These are phyloP conservation scores for Leonotis leonurus DNA, from an alignment of 257 asterid species.

Conservation along the genomic window DNA sequence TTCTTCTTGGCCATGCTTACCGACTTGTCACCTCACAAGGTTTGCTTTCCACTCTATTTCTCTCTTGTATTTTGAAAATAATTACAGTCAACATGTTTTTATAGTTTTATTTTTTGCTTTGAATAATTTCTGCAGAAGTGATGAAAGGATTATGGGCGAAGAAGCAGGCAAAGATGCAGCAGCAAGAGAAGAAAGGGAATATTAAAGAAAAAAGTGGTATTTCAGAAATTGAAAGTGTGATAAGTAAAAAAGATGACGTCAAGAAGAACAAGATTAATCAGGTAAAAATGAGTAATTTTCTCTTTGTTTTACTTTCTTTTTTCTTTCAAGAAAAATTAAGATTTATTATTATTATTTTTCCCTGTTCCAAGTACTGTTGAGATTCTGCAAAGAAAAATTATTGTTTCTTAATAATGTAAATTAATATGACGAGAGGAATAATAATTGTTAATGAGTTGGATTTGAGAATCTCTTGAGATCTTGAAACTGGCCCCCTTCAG, in stretches of 20 bases:
- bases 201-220: conserved; percentile 17
- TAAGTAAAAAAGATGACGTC: conserved; percentile 28
- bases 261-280: conserved; percentile 30
- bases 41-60: conserved; percentile 14
- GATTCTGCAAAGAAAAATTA: conserved; percentile 6
- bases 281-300: conserved; percentile 15
- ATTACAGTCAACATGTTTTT: background rate
- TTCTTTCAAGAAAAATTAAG: background rate
- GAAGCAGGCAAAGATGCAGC: conserved; percentile 54
- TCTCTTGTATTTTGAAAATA: background rate
- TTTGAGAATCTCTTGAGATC: conserved; percentile 27
- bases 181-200: conserved; percentile 22
- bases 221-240: conserved; percentile 35
- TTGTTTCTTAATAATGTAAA: background rate
- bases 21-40: conserved; percentile 75
- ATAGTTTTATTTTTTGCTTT: background rate
- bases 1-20: conserved; percentile 72
- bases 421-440: conserved; percentile 1
- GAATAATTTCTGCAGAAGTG: conserved; percentile 24
- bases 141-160: conserved; percentile 77
- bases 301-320: too few relatives aligned
- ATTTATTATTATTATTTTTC: background rate
- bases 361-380: conserved; percentile 8
- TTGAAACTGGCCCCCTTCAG: conserved; percentile 3
- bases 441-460: conserved; percentile 16